These are phyloP conservation scores for Pseudognaphalium luteoalbum DNA, from an alignment of 129 eudicot species.

Conservation along the genomic window DNA sequence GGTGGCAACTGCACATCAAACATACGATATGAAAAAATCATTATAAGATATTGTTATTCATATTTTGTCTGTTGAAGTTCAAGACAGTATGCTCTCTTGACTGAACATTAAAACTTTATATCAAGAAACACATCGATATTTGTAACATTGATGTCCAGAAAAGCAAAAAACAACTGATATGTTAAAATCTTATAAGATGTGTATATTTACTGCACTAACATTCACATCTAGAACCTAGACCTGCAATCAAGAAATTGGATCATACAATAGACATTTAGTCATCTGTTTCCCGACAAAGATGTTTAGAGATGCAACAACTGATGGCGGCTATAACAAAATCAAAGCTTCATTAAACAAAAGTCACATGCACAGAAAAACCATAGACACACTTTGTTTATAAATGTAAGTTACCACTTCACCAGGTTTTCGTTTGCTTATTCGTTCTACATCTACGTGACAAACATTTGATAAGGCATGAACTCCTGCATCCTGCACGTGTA, in stretches of 20 bases:
- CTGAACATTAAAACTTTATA: constrained; percentile 3
- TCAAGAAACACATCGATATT: not conserved
- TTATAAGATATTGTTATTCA: too few relatives aligned
- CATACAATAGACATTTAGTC: not conserved
- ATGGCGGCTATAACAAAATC: not conserved
- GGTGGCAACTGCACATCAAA: constrained; percentile 75
- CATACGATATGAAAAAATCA: constrained; percentile 13
- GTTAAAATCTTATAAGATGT: not conserved
- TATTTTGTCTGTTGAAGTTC: too few relatives aligned
- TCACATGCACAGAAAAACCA: not conserved
- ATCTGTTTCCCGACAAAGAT: not conserved
- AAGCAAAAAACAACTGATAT: not conserved
- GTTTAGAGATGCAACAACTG: too few relatives aligned
- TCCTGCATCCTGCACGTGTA: constrained; percentile 77
- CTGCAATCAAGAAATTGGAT: not conserved
- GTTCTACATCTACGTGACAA: constrained; percentile 93
- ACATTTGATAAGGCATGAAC: constrained; percentile 97
- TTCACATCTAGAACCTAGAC: not conserved
- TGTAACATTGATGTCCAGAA: too few relatives aligned
- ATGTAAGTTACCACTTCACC: constrained; percentile 72
- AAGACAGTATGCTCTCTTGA: not conserved
- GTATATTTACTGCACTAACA: constrained; percentile 3
- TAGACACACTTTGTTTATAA: not conserved
- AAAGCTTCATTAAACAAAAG: constrained; percentile 8
- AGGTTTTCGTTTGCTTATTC: constrained; percentile 92